Percentiles rank a stretch among this genome's conserved stretches.
Evolutionary conservation across 805 yeast species (phyloP).

Genomic region (Wickerhamiella azyma): DNA sequence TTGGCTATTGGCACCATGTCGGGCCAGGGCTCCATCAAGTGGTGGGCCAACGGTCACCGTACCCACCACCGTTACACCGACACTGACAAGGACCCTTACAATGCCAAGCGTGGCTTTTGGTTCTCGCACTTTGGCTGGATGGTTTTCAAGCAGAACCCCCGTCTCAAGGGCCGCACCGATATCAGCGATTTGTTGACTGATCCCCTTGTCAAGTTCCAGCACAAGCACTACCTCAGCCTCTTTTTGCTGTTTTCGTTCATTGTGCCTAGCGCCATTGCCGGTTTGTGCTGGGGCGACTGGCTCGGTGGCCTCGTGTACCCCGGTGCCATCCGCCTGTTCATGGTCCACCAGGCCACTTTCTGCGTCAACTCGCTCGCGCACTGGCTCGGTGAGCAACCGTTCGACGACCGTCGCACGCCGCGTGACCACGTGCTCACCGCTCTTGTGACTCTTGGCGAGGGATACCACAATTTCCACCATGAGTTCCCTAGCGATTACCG

Average conservation of each 20-base stretch:
- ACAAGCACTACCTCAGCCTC: slow-evolving; percentile 49
- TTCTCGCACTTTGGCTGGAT: slow-evolving; percentile 89
- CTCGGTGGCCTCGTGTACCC: slow-evolving; percentile 67
- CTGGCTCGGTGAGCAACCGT: slow-evolving; percentile 57
- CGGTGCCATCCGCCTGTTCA: slow-evolving; percentile 56
- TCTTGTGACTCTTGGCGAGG: slow-evolving; percentile 73
- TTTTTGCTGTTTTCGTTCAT: slow-evolving; percentile 39
- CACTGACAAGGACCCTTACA: slow-evolving; percentile 80
- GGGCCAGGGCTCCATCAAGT: slow-evolving; percentile 60
- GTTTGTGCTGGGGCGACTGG: slow-evolving; percentile 58
- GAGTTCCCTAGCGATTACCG: slow-evolving; percentile 89
- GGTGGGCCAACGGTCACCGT: slow-evolving; percentile 76
- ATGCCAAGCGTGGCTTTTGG: slow-evolving; percentile 62
- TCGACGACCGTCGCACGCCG: slow-evolving; percentile 60
- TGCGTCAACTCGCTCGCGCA: slow-evolving; percentile 77
- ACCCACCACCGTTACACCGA: slow-evolving; percentile 86
- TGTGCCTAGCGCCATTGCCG: slow-evolving; percentile 53
- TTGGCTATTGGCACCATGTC: slow-evolving; percentile 56
- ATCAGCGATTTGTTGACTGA: slow-evolving; percentile 50
- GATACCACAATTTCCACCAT: slow-evolving; percentile 87
- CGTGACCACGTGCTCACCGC: slow-evolving; percentile 52
- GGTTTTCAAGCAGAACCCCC: slow-evolving; percentile 50
- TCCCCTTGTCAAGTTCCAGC: slow-evolving; percentile 51
- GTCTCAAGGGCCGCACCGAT: slow-evolving; percentile 51
- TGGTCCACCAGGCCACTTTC: slow-evolving; percentile 70